Evolutionary conservation across 1,284 basidiomycete genomes (phyloP), one percentile per base, ranked within the genome.

Genomic region (Cryptococcus jaspeensis): DNA sequence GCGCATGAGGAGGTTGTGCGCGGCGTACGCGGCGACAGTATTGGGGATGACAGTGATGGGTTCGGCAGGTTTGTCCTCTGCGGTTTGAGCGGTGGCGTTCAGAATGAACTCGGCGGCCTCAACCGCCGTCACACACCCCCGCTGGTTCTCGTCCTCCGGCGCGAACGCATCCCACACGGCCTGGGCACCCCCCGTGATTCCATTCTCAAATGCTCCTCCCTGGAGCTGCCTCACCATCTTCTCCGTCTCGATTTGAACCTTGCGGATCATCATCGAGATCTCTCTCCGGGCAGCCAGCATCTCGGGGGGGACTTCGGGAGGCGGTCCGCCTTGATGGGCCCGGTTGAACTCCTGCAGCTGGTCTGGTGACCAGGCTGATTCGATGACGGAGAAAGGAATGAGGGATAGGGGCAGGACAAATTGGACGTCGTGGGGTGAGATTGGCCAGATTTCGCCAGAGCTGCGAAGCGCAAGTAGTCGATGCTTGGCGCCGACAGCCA

Each of bases 1-100:
- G 9, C 79, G 73, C 84, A 95, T 88, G 60, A 97, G 77, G 59
- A 86, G 82, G 55, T 82, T 82, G 75, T 96, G 92, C 0, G 87
- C 81, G 0, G 88, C 90, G 59, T 89, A 84, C 9, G 66, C 74
- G 25, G 67, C 72, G 49, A 72, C 62, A 15, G 56, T 74, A 52
- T 59, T 66, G 7, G 55, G 60, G 3, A 58, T 63, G 37, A 64
- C 58, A 32, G 38, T 44, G 35, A 60, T 62, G 9, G 23, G 47
- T 32, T 32, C 28, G 28, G 28, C 28, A 32, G 28, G 28, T 9
- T 44, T 23, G 42, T 40, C 25, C 32, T 16, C 55, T 45, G 47
- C 15, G 58, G 39, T 46, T 32, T 48, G 11, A 41, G 47, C 53
- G 23, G 32, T 8, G 47, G n/a, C 20, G 50, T 68, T 69, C 11